These are phyloP conservation scores for Aphanomyces invadans DNA, from an alignment of 352 stramenopile genomes.

Conservation along the genomic window DNA sequence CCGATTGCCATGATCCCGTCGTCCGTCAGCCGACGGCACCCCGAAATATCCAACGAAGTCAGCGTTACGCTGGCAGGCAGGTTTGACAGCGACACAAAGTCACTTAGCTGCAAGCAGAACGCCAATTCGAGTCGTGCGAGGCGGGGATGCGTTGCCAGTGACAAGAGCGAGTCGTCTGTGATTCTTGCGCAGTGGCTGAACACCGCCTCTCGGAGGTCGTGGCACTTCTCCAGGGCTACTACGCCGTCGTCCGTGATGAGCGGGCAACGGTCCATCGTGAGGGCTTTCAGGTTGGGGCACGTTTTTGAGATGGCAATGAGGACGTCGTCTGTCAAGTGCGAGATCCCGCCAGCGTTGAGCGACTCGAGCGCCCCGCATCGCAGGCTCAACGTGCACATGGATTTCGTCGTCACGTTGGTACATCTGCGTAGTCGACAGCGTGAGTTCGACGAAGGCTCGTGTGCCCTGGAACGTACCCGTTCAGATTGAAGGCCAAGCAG, in stretches of 20 bases:
- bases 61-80: constrained; percentile 45
- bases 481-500: constrained; percentile 36
- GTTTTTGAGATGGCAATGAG: constrained; percentile 43
- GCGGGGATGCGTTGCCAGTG: constrained; percentile 15
- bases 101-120: constrained; percentile 29
- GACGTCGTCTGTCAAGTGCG: constrained; percentile 46
- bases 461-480: not conserved
- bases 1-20: constrained; percentile 66
- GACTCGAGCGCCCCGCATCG: constrained; percentile 59
- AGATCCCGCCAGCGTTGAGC: constrained; percentile 71
- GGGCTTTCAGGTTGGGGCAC: constrained; percentile 40
- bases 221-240: constrained; percentile 53
- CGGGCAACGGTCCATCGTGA: constrained; percentile 53
- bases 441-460: no score
- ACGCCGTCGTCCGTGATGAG: constrained; percentile 72
- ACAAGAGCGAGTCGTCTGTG: constrained; percentile 27
- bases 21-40: constrained; percentile 70
- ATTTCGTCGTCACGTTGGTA: constrained; percentile 32
- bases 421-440: constrained; percentile 28
- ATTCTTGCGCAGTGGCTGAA: constrained; percentile 34
- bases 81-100: not conserved
- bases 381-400: constrained; percentile 35
- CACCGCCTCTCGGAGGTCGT: constrained; percentile 36
- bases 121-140: constrained; percentile 28
- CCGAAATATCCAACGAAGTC: constrained; percentile 57